Conservation (phyloP, 257 asterid genomes). For the Solanum piurae region DNA sequence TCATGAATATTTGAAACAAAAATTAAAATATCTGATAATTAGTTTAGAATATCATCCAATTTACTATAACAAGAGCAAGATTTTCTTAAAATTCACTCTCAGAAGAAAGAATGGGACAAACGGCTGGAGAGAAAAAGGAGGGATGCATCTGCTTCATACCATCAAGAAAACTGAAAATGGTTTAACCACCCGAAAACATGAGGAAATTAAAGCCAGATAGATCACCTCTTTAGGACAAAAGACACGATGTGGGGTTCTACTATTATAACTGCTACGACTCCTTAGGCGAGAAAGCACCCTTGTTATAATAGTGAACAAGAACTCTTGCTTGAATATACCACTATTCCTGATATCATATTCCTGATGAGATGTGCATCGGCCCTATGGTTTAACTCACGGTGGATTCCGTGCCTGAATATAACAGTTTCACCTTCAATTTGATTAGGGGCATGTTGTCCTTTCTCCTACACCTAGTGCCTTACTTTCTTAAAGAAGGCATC, state of each 20-base stretch:
- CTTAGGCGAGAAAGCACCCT: neutral
- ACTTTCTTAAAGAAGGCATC: neutral
- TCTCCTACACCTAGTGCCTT: neutral
- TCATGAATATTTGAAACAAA: neutral
- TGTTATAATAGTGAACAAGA: neutral
- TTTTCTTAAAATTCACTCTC: neutral
- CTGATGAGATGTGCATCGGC: neutral
- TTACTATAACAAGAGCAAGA: neutral
- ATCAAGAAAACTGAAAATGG: neutral
- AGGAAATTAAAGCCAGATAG: neutral
- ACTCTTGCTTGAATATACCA: neutral
- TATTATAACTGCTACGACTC: neutral
- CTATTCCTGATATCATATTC: neutral
- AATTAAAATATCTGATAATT: neutral
- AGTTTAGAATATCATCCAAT: neutral
- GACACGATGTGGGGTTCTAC: neutral
- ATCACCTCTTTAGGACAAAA: neutral
- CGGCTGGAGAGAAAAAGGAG: neutral
- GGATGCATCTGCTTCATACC: neutral
- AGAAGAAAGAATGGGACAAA: neutral
- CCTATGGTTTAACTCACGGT: neutral
- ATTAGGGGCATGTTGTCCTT: neutral
- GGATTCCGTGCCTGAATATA: neutral
- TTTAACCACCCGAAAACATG: neutral
- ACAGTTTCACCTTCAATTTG: neutral